These are phyloP conservation scores for Globisporangium parvum DNA, from an alignment of 352 stramenopile species.

Conservation along the genomic window DNA sequence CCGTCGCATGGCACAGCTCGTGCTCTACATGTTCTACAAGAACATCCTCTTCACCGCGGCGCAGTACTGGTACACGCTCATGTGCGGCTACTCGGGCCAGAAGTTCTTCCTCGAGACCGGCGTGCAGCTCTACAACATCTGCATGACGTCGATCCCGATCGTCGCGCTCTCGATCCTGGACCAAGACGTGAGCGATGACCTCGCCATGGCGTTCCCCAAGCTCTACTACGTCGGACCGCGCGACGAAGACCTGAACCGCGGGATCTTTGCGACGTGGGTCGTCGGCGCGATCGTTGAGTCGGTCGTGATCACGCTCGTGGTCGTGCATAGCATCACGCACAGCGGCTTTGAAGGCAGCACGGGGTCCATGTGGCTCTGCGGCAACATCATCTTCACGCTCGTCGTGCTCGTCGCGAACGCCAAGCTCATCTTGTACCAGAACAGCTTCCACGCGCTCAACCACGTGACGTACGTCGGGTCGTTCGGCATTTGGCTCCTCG, in stretches of 20 bases:
- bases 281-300: slow-evolving; percentile 65
- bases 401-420: slow-evolving; percentile 69
- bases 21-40: slow-evolving; percentile 94
- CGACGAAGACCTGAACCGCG: slow-evolving; percentile 63
- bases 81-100: slow-evolving; percentile 73
- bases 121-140: slow-evolving; percentile 78
- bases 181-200: slow-evolving; percentile 57
- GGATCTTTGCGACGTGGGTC: slow-evolving; percentile 64
- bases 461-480: slow-evolving; percentile 60
- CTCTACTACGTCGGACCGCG: slow-evolving; percentile 56
- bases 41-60: slow-evolving; percentile 77
- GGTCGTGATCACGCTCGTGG: slow-evolving; percentile 60
- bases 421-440: slow-evolving; percentile 79
- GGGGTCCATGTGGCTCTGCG: slow-evolving; percentile 69
- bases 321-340: slow-evolving; percentile 35
- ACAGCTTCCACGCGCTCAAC: slow-evolving; percentile 68
- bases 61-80: slow-evolving; percentile 73
- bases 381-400: slow-evolving; percentile 77
- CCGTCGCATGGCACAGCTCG: slow-evolving; percentile 81
- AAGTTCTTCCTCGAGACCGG: slow-evolving; percentile 83
- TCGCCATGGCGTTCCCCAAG: slow-evolving; percentile 67
- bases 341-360: slow-evolving; percentile 25
- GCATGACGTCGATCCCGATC: slow-evolving; percentile 64
- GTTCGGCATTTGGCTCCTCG: slow-evolving; percentile 50
- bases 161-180: slow-evolving; percentile 64